A percentile compares a stretch with the other conserved stretches of the same genome.
Evolutionary conservation across 768 basidiomycete genomes (phyloP).

Genomic region (Russula virescens): DNA sequence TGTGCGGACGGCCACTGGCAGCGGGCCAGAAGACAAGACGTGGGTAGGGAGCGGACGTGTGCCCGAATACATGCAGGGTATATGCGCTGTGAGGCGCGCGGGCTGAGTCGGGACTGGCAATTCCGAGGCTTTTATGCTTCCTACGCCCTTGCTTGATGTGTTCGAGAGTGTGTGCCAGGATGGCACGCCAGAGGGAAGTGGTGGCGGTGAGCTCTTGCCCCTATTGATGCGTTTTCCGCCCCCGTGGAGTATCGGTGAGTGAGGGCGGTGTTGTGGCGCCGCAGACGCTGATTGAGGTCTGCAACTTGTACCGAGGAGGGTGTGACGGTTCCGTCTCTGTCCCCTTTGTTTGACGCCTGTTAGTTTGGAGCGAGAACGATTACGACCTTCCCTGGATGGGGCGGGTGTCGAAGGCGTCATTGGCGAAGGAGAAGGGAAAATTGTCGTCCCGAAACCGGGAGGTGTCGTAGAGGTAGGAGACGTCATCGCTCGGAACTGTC

Average conservation of each 20-base stretch:
- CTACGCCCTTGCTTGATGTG: too few relatives aligned
- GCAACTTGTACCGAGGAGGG: not conserved
- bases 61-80: slow-evolving; percentile 7
- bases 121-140: not conserved
- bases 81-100: not conserved
- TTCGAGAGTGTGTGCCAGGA: not conserved
- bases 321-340: not conserved
- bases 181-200: not conserved
- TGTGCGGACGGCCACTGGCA: too few relatives aligned
- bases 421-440: not conserved
- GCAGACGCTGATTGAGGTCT: not conserved
- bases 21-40: too few relatives aligned
- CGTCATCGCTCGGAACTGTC: not conserved
- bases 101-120: too few relatives aligned
- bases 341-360: not conserved
- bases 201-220: not conserved
- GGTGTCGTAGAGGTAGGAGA: not conserved
- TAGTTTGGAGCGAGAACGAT: not conserved
- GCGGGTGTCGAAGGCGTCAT: not conserved
- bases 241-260: not conserved
- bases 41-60: not conserved
- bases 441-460: not conserved
- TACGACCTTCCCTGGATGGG: too few relatives aligned
- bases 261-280: not conserved
- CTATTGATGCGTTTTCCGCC: not conserved